Base-by-base conservation (phyloP, 306 rosid species). In the Quercus suber region DNA sequence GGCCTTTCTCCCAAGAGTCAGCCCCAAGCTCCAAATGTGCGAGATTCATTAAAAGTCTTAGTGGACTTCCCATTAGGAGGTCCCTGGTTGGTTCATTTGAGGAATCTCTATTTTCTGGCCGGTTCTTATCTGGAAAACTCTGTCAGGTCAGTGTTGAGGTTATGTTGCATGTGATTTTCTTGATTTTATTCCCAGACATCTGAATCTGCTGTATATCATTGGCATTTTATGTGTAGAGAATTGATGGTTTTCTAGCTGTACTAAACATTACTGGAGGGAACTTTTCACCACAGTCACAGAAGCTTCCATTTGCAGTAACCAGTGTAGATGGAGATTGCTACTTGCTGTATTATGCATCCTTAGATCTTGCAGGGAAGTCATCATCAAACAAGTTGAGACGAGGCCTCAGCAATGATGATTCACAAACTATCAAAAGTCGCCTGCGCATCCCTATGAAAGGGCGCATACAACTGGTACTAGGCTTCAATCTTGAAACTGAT, bases 11-110 rank as follows among this genome's bases (percentile, higher is more conserved):
- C 69, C 91, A 77, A 59, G 94, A 87, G 74, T 82, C 88, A 41
- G 83, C 77, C 27, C 90, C 88, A 37, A 55, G 78, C 31, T 71
- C 93, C 61, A 88, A 81, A 52, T 80, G 87, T 61, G 56, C 49
- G 80, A 89, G 93, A 79, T 89, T 89, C 71, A 79, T 84, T 79
- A 86, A 93, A 90, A 92, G 96, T 86, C 84, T 91, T 83, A 93
- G 98, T 86, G 98, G 97, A 74, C 91, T 81, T 75, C 82, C 97
- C 0, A 85, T 91, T 15, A 84, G 97, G 82, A 93, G 99, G 86
- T 96, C 99, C 17, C 89, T 96, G 79, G 97, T 96, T 84, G 99
- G 99, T 81, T 96, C 99, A 6, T 96, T 96, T 75, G 99, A 93
- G 87, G 99, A 96, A 85, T 96, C 99, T 81, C 91, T 96, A 76